These are phyloP conservation scores for Gigaspora rosea DNA, from an alignment of 192 early-diverging fungal species.

Conservation along the genomic window DNA sequence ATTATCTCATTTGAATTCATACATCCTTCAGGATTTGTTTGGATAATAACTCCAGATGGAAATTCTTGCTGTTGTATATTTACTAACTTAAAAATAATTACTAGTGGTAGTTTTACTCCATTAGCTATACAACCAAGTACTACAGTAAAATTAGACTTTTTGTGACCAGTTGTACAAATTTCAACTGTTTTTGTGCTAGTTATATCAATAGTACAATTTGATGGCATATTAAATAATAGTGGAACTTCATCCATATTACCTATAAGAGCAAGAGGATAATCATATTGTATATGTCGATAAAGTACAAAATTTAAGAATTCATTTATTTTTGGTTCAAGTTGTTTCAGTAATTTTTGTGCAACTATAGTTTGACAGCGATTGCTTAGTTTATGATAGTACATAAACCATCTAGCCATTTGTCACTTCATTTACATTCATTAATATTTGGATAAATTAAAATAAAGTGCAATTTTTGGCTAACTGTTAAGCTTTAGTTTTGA, in stretches of 20 bases:
- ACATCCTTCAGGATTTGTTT: not conserved
- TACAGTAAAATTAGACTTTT: conserved; percentile 13
- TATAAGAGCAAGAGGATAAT: conserved; percentile 14
- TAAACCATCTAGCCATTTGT: conserved; percentile 3
- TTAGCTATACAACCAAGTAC: conserved; percentile 6
- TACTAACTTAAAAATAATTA: conserved; percentile 13
- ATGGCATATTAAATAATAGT: conserved; percentile 9
- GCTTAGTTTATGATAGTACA: not conserved
- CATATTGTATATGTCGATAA: conserved; percentile 3
- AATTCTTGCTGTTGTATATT: not conserved
- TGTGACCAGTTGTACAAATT: not conserved
- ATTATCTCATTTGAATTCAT: conserved; percentile 15
- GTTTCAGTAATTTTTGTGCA: not conserved
- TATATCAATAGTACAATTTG: not conserved
- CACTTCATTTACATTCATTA: not conserved
- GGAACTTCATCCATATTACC: conserved; percentile 22
- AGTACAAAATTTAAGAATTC: conserved; percentile 20
- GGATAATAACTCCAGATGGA: not conserved
- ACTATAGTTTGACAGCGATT: not conserved
- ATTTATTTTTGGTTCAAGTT: not conserved
- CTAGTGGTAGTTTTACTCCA: conserved; percentile 4
- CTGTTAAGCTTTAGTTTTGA: not conserved
- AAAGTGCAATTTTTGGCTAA: not conserved
- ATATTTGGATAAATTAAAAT: conserved; percentile 11
- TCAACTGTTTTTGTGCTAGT: not conserved